Evolutionary conservation across 2,329 filamentous ascomycete genomes (phyloP), one percentile per base, ranked within the genome.

Genomic region (Arthrobotrys pseudoclavata): DNA sequence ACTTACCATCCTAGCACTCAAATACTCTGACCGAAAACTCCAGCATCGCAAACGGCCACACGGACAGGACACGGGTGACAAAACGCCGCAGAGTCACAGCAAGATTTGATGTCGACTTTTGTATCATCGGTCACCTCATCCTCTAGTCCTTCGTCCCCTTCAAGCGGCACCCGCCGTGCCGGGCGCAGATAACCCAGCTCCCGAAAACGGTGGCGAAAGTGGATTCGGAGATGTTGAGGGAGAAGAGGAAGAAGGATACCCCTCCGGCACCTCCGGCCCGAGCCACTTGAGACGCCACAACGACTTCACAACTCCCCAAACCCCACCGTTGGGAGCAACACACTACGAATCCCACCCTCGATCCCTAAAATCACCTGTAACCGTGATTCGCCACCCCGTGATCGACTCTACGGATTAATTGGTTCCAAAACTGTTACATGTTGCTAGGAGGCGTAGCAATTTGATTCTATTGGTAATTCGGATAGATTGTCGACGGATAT

Each of bases 401-500:
- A 2, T 20, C 10, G 67, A 68, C 1, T 70, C 66, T 13, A 29
- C 55, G 20, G 71, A 76, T n/a, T 69, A 64, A 5, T 10, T 69
- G 18, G 9, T 69, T n/a, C 55, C 57, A 18, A 64, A 26, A 24
- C 57, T 57, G 9, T 40, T 69, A 18, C 62, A 76, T 20, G 40
- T 48, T 12, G 12, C 26, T 4, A 60, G 53, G 10, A 20, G 24
- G 20, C 20, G 57, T 53, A 48, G 64, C 15, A 69, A 55, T 34
- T 5, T 34, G 12, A 22, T 22, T 57, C 63, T 5, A 50, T 53
- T 15, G 63, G 60, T 34, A 53, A 61, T 40, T 22, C 62, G 2
- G 67, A 71, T n/a, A 60, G 47, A 24, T 31, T 71, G 15, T 77
- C 74, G 1, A 67, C 61, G 1, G 74, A 77, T 67, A 77, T 77